Percentiles rank a stretch among this genome's conserved stretches.
These are phyloP conservation scores for Myriangium duriaei DNA, from an alignment of 2,329 filamentous ascomycete genomes.

Conservation along the genomic window DNA sequence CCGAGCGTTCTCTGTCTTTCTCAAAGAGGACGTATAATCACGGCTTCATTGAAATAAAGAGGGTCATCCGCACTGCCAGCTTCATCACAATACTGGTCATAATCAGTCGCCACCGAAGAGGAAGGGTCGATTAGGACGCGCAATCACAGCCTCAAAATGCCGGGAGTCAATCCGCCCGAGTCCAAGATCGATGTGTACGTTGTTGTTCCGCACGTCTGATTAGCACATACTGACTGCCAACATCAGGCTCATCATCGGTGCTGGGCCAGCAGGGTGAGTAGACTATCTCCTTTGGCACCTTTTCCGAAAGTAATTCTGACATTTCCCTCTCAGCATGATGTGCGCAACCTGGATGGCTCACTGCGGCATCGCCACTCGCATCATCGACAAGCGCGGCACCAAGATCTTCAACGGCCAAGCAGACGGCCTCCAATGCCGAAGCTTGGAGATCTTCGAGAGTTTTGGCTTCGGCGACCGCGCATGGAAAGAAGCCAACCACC, in stretches of 20 bases:
- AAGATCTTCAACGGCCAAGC: constrained; percentile 31
- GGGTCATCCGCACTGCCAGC: too few relatives aligned
- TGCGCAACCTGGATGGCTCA: constrained; percentile 39
- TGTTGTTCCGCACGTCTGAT: not conserved
- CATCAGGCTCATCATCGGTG: constrained; percentile 33
- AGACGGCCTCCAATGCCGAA: constrained; percentile 51
- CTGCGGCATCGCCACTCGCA: constrained; percentile 35
- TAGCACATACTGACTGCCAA: constrained; percentile 17
- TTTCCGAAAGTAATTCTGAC: not conserved
- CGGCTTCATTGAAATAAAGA: too few relatives aligned
- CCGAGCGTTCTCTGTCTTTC: too few relatives aligned
- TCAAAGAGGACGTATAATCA: too few relatives aligned
- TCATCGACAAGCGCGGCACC: constrained; percentile 32
- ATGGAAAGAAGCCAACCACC: constrained; percentile 55
- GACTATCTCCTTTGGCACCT: not conserved
- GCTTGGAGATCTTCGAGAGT: constrained; percentile 60
- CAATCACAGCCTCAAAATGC: too few relatives aligned
- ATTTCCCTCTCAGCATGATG: constrained; percentile 33
- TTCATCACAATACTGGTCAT: too few relatives aligned
- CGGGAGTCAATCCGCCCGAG: constrained; percentile 1
- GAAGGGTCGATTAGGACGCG: too few relatives aligned
- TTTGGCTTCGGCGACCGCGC: constrained; percentile 54
- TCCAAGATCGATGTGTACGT: constrained; percentile 3
- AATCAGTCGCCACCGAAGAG: too few relatives aligned
- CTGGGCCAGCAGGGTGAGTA: constrained; percentile 30